Conservation (phyloP, 805 yeast genomes). For the Lipomyces chichibuensis region DNA sequence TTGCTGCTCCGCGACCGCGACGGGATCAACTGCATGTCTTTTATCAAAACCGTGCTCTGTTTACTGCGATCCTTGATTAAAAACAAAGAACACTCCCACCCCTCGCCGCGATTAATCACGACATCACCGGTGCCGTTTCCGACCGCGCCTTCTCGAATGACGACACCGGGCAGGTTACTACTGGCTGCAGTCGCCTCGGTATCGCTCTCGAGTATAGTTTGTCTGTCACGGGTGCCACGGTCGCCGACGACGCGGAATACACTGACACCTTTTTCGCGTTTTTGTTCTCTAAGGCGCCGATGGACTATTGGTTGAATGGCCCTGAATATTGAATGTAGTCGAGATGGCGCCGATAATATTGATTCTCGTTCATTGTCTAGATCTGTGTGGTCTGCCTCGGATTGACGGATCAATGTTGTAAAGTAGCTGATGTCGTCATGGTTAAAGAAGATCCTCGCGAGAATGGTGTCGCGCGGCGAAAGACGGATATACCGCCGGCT, state of each 20-base stretch:
- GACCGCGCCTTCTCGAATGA: not conserved
- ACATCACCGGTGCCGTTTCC: constrained; percentile 7
- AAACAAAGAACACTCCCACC: constrained; percentile 10
- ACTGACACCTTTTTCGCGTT: not conserved
- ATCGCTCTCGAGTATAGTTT: not conserved
- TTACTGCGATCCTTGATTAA: not conserved
- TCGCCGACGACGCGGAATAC: constrained; percentile 3
- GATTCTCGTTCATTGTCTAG: not conserved
- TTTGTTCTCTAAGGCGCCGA: constrained; percentile 5
- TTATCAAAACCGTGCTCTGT: not conserved
- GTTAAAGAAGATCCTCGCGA: constrained; percentile 1
- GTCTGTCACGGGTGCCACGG: not conserved
- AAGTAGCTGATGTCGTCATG: constrained; percentile 5
- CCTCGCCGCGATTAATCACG: not conserved
- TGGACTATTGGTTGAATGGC: constrained; percentile 4
- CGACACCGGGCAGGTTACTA: not conserved
- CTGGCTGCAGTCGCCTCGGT: not conserved
- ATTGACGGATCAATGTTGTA: not conserved
- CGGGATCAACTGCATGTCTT: constrained; percentile 4
- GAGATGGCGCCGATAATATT: not conserved
- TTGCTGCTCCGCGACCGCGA: not conserved
- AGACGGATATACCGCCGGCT: constrained; percentile 8
- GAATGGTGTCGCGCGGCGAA: constrained; percentile 3
- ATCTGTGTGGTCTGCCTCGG: not conserved
- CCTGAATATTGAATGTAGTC: not conserved